Base-by-base conservation (phyloP, 768 basidiomycete genomes). In the Pisolithus microcarpus region DNA sequence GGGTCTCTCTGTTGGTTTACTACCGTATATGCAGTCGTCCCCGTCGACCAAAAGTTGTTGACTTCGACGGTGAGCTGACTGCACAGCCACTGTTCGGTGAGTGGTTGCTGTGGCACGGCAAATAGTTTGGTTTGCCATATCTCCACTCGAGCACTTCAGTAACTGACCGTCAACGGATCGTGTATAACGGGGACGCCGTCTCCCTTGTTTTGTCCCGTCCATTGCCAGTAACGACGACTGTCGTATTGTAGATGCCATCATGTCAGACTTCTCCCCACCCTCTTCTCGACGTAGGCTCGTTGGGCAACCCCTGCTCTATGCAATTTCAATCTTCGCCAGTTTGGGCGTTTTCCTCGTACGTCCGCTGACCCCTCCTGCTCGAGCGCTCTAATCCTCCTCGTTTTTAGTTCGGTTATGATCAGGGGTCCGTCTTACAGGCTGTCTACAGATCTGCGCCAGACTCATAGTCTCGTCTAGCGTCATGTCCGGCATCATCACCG, bases 401-500 rank as follows among this genome's bases (percentile, higher is more conserved):
- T 48, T 37, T 54, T 46, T 52, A 88, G 85, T 87, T 88, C 65
- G 87, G 87, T 50, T 89, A 89, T 77, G 87, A 89, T 69, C 88
- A 91, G 75, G 88, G 88, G 88, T 88, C 61, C 42, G 45, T 26
- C 55, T 58, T 57, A 48, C 49, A 43, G 4, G 19, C 42, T 38
- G 19, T 30, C 11, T n/a, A 11, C 47, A 49, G 34, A 15, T 11
- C 34, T 46, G 6, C 18, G 28, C 13, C 31, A 46, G 4, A 39
- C 57, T 57, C 26, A 58, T 37, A 26, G 18, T 10, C 36, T 23
- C 19, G 19, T 44, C 24, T 61, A 90, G 89, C 53, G 88, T 91
- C 65, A 91, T 91, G 85, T 86, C 84, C 56, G 92, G 92, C 26
- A 83, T 96, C 57, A 94, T 97, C 67, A 96, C 85, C 24, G 86